A percentile compares a stretch with the other conserved stretches of the same genome.
Evolutionary conservation across 2,329 filamentous ascomycete genomes (phyloP).

Genomic region (Ceratocystis huliohia): DNA sequence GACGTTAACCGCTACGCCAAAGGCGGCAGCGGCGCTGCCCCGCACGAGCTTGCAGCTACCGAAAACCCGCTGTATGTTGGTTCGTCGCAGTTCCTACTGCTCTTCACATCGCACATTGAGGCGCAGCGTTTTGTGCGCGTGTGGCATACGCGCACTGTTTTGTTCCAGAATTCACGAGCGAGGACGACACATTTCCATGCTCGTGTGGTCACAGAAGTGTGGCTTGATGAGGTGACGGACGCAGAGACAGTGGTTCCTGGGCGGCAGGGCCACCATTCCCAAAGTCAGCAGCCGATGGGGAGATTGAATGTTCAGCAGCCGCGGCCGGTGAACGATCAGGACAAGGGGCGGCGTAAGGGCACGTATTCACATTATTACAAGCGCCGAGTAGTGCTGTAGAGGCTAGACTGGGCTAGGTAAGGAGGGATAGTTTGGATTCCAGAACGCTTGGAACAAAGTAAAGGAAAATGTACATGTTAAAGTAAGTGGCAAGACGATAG

Average conservation of each 20-base stretch:
- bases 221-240: conserved; percentile 11
- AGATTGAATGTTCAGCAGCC: neutral
- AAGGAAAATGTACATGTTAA: too few relatives aligned
- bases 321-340: neutral
- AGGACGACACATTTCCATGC: conserved; percentile 17
- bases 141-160: conserved; percentile 30
- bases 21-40: neutral
- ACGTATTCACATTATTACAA: conserved; percentile 13
- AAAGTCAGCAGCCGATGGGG: neutral
- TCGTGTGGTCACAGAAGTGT: conserved; percentile 14
- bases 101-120: conserved; percentile 24
- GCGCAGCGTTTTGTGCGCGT: conserved; percentile 32
- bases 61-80: conserved; percentile 14
- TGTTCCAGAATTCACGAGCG: conserved; percentile 15
- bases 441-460: too few relatives aligned
- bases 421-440: too few relatives aligned
- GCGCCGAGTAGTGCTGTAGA: neutral
- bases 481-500: too few relatives aligned
- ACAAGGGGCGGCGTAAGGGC: neutral
- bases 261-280: neutral
- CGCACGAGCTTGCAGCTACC: neutral
- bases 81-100: conserved; percentile 15
- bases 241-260: neutral
- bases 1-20: too few relatives aligned
- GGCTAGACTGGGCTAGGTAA: neutral